These are phyloP conservation scores for Bruguiera parviflora DNA, from an alignment of 345 rosid genomes.

Conservation along the genomic window DNA sequence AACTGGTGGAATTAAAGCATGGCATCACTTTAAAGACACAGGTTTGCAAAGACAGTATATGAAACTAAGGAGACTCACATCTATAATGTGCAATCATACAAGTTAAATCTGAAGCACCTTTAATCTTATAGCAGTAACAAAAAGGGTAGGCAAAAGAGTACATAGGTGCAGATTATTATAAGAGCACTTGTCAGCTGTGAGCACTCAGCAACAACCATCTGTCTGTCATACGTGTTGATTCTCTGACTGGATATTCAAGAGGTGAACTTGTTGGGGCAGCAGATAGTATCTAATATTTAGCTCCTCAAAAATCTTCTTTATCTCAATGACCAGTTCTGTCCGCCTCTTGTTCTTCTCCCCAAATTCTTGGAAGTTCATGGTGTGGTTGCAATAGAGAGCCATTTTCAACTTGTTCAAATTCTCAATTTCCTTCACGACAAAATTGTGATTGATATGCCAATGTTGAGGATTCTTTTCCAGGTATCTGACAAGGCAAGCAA, in stretches of 20 bases:
- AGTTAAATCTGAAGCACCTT: no score
- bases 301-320: slow-evolving; percentile 28
- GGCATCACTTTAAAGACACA: no score
- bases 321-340: slow-evolving; percentile 19
- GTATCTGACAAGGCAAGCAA: slow-evolving; percentile 6
- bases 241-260: slow-evolving; percentile 16
- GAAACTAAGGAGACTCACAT: no score
- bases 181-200: background rate
- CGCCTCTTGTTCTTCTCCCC: slow-evolving; percentile 25
- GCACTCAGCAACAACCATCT: background rate
- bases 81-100: no score
- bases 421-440: slow-evolving; percentile 31
- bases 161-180: no score
- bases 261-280: slow-evolving; percentile 23
- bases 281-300: slow-evolving; percentile 23
- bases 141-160: no score
- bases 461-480: slow-evolving; percentile 26
- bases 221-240: slow-evolving; percentile 8
- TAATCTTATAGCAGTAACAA: no score
- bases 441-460: slow-evolving; percentile 26
- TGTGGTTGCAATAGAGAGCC: slow-evolving; percentile 30
- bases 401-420: slow-evolving; percentile 24
- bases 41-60: no score
- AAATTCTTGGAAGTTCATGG: slow-evolving; percentile 30
- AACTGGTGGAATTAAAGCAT: no score